These are phyloP conservation scores for Coemansia umbellata DNA, from an alignment of 192 early-diverging fungal genomes.

Conservation along the genomic window DNA sequence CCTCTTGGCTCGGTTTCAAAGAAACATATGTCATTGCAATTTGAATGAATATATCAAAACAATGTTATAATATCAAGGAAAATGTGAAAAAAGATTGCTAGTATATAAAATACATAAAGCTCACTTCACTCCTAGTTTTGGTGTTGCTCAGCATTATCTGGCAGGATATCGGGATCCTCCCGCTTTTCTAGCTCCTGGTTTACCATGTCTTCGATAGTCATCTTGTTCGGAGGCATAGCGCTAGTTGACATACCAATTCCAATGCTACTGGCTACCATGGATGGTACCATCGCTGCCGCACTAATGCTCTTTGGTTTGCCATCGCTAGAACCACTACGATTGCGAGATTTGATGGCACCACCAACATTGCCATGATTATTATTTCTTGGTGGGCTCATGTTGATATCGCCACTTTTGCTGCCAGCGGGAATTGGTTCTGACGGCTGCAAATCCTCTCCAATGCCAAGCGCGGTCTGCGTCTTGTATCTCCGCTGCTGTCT, in stretches of 20 bases:
- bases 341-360: constrained; percentile 2
- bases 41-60: too few species aligned
- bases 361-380: too few species aligned
- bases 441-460: background rate
- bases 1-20: too few species aligned
- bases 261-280: constrained; percentile 47
- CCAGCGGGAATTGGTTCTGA: background rate
- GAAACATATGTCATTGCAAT: too few species aligned
- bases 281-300: constrained; percentile 47
- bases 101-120: background rate
- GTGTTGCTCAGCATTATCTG: background rate
- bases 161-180: too few species aligned
- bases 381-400: too few species aligned
- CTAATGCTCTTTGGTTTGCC: constrained; percentile 24
- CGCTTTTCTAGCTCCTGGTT: constrained; percentile 45
- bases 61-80: too few species aligned
- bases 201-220: constrained; percentile 47
- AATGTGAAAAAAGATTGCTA: too few species aligned
- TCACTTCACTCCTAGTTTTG: background rate
- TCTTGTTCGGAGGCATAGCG: constrained; percentile 46
- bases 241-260: constrained; percentile 52
- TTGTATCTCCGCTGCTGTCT: background rate
- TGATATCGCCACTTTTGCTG: background rate
- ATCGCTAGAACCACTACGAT: constrained; percentile 36
- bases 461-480: background rate